These are phyloP conservation scores for Pestalotiopsis fici DNA, from an alignment of 2,329 filamentous ascomycete genomes.

Conservation along the genomic window DNA sequence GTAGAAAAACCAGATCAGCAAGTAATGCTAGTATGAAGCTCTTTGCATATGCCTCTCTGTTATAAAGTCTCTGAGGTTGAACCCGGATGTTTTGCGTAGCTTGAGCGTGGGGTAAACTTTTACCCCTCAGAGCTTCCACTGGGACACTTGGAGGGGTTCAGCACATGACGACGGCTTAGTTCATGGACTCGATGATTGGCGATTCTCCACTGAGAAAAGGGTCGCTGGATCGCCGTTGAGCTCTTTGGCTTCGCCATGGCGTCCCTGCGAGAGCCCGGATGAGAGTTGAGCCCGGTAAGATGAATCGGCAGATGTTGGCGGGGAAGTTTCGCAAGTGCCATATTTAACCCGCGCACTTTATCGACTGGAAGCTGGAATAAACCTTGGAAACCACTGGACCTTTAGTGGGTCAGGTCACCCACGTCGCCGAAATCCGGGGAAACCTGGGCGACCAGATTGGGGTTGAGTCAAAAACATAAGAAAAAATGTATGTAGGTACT, in stretches of 20 bases:
- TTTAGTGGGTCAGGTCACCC: not conserved
- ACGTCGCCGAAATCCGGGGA: not conserved
- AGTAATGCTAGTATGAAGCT: too few relatives aligned
- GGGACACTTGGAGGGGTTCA: not conserved
- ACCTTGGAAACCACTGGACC: too few relatives aligned
- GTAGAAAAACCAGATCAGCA: not conserved
- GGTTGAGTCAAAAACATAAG: too few relatives aligned
- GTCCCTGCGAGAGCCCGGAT: not conserved
- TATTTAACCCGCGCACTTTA: constrained; percentile 2
- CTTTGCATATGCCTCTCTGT: not conserved
- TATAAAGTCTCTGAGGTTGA: not conserved
- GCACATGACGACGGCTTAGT: not conserved
- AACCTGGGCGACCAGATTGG: not conserved
- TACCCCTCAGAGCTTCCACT: not conserved
- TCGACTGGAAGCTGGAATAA: not conserved
- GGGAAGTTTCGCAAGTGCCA: not conserved
- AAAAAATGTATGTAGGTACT: too few relatives aligned
- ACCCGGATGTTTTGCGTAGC: not conserved
- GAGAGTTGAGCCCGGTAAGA: not conserved
- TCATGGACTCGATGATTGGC: not conserved
- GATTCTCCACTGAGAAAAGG: not conserved
- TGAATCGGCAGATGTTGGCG: constrained; percentile 5
- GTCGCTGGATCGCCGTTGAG: not conserved
- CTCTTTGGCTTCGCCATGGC: not conserved
- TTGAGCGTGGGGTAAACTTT: constrained; percentile 8